These are phyloP conservation scores for Solanum peruvianum DNA, from an alignment of 257 asterid genomes.

Conservation along the genomic window DNA sequence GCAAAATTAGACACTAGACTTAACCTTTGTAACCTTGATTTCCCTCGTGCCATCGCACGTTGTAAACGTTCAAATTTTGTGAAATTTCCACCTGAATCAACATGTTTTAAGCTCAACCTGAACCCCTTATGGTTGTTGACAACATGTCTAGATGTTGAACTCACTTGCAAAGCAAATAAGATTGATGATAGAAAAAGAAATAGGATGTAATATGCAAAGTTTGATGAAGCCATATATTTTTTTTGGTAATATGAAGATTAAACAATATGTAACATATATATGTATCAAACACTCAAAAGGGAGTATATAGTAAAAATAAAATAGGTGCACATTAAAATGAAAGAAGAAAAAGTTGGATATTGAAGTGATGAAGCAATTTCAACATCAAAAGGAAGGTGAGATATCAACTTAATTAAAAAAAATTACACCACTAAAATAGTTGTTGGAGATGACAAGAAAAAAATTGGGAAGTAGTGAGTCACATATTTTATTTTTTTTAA, in stretches of 20 bases:
- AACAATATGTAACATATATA: not conserved
- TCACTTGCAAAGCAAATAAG: conserved; percentile 15
- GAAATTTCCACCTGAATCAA: conserved; percentile 47
- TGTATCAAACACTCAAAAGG: not conserved
- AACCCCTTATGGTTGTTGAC: conserved; percentile 32
- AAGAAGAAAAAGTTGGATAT: not conserved
- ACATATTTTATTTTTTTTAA: not conserved
- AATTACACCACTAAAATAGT: not conserved
- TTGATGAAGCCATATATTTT: conserved; percentile 9
- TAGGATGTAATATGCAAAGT: not conserved
- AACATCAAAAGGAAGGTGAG: not conserved
- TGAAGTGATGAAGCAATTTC: not conserved
- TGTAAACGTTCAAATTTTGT: conserved; percentile 47
- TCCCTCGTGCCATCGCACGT: conserved; percentile 64
- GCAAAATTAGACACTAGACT: conserved; percentile 27
- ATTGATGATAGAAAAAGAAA: not conserved
- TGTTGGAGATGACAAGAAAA: not conserved
- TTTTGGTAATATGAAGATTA: not conserved
- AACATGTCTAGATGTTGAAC: conserved; percentile 31
- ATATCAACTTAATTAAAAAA: not conserved
- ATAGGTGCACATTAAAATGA: not conserved
- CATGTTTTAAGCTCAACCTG: conserved; percentile 35
- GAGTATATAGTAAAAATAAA: not conserved
- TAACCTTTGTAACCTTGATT: conserved; percentile 32
- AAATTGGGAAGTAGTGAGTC: not conserved